phyloP scores from a whole-genome alignment of 1,139 yeast species.

The Lipomyces yarrowii region DNA sequence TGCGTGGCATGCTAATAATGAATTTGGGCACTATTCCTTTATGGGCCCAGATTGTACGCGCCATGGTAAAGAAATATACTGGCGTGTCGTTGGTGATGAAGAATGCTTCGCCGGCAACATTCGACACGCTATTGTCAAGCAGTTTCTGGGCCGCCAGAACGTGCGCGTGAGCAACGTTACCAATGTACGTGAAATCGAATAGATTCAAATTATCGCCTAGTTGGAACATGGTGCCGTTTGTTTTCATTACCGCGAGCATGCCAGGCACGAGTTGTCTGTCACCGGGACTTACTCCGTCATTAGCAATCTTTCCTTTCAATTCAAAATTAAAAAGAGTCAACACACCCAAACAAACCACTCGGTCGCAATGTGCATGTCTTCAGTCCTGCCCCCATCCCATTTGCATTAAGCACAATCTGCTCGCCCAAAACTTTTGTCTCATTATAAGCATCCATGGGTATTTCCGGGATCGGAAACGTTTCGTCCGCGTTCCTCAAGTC shows the following conservation, averaged over 20 bases:
- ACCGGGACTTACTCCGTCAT: constrained; percentile 57
- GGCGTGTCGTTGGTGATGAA: constrained; percentile 94
- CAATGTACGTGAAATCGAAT: constrained; percentile 98
- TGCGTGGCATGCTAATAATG: constrained; percentile 69
- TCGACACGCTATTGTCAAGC: constrained; percentile 46
- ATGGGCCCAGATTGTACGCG: constrained; percentile 95
- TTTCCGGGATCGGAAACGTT: constrained; percentile 77
- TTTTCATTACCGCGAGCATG: constrained; percentile 74
- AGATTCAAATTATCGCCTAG: constrained; percentile 90
- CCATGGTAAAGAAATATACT: constrained; percentile 94
- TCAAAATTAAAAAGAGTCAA: neutral
- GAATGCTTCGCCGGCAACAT: constrained; percentile 81
- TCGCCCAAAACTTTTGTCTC: constrained; percentile 95
- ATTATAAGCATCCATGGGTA: constrained; percentile 96
- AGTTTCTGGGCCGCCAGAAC: constrained; percentile 85
- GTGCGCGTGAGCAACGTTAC: constrained; percentile 98
- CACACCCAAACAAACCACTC: constrained; percentile 88
- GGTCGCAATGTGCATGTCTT: constrained; percentile 91
- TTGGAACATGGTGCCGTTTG: constrained; percentile 90
- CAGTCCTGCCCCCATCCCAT: constrained; percentile 51
- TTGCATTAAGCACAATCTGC: constrained; percentile 71
- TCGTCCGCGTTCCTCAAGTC: constrained; percentile 92
- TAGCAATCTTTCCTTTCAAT: neutral
- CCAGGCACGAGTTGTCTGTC: constrained; percentile 97
- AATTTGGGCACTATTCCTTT: constrained; percentile 79